These are phyloP conservation scores for Tuber calosporum DNA, from an alignment of 495 filamentous ascomycete species.

Conservation along the genomic window DNA sequence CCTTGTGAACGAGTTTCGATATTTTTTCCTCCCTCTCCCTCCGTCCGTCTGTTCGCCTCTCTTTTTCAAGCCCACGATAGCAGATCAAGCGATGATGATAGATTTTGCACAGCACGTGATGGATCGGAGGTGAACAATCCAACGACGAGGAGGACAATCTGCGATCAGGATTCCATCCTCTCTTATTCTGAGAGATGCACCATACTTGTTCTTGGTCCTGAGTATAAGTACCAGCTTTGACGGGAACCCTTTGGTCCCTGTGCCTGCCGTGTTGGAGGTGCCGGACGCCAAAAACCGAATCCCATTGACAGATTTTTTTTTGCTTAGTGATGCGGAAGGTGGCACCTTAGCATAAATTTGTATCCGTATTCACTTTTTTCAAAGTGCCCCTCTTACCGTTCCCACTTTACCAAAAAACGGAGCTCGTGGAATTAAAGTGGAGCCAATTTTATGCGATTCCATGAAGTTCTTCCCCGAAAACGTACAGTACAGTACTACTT, in stretches of 20 bases:
- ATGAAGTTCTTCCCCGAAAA: too few relatives aligned
- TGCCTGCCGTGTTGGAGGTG: not conserved
- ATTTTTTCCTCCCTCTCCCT: not conserved
- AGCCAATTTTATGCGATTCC: too few relatives aligned
- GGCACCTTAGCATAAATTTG: too few relatives aligned
- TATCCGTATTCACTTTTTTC: too few relatives aligned
- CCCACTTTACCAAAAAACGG: too few relatives aligned
- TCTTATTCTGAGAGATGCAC: not conserved
- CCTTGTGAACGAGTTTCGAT: not conserved
- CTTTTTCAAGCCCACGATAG: not conserved
- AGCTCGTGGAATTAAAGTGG: too few relatives aligned
- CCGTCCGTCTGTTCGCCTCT: too few relatives aligned
- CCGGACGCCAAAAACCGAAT: too few relatives aligned
- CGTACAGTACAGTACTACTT: too few relatives aligned
- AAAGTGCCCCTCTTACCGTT: too few relatives aligned
- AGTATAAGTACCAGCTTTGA: not conserved
- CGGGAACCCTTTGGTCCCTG: not conserved
- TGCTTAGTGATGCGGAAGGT: too few relatives aligned
- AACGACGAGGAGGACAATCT: not conserved
- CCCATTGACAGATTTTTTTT: too few relatives aligned
- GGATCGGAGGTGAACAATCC: not conserved
- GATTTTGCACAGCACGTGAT: not conserved
- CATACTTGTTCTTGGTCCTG: not conserved
- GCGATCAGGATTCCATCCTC: not conserved
- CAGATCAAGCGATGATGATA: not conserved